A percentile compares a stretch with the other conserved stretches of the same genome.
phyloP scores from a whole-genome alignment of 2,329 filamentous ascomycete genomes.

The Penicillium aurantiogriseum region DNA sequence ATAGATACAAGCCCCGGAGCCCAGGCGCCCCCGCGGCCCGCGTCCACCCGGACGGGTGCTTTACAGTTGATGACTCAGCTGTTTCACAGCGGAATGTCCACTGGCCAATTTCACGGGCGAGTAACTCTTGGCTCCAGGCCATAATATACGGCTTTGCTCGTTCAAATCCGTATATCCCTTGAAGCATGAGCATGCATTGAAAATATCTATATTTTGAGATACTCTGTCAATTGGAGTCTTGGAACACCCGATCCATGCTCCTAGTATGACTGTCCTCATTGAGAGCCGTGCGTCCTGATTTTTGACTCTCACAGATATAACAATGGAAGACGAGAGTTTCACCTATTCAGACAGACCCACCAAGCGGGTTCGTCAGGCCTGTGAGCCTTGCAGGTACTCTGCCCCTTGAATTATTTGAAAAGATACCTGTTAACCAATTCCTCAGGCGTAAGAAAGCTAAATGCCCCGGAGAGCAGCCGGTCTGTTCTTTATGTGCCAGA shows the following conservation, averaged over 20 bases:
- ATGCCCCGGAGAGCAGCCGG: constrained; percentile 52
- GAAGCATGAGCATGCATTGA: not conserved
- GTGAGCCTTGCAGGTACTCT: constrained; percentile 43
- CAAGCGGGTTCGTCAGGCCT: constrained; percentile 43
- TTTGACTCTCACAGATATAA: not conserved
- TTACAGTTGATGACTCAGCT: not conserved
- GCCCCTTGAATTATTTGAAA: not conserved
- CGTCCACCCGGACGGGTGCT: not conserved
- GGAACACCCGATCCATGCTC: not conserved
- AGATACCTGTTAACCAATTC: constrained; percentile 7
- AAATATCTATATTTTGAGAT: not conserved
- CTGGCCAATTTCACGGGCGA: not conserved
- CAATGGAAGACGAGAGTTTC: constrained; percentile 17
- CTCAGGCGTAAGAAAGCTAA: constrained; percentile 52
- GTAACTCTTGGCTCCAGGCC: not conserved
- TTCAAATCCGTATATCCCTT: not conserved
- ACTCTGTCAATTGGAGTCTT: not conserved
- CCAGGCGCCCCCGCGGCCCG: not conserved
- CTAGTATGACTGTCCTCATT: not conserved
- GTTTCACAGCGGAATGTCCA: not conserved
- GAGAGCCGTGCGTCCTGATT: not conserved
- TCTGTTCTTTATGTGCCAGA: constrained; percentile 52
- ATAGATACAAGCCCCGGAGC: no score
- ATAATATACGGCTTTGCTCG: not conserved
- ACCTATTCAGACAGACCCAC: constrained; percentile 26